Base-by-base conservation (phyloP, 2,329 filamentous ascomycete species). In the Epichloe gansuensis region DNA sequence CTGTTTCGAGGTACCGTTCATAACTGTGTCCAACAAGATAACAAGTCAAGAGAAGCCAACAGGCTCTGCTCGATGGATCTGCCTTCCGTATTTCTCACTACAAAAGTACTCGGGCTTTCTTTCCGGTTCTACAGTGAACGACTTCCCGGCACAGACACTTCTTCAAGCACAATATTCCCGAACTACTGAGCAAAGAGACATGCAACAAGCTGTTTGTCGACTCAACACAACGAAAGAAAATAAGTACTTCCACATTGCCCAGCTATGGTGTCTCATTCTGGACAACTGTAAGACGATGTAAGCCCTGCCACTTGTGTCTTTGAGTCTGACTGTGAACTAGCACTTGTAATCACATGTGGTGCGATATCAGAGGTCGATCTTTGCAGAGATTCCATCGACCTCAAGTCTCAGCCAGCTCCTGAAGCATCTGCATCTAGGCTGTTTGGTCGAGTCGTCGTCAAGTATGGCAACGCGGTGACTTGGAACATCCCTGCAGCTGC, bases 51-150 rank as follows among this genome's bases (percentile, higher is more conserved):
- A 57, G 2, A 46, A 50, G 47, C 6, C 57, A 50, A 48, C 49
- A 39, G 47, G 54, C 9, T 49, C 56, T 1, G 63, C 64, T 0
- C 65, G 64, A 21, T 75, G 72, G 72, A 56, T 74, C 3, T 74
- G 70, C 34, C 59, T 75, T 13, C 74, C 74, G 0, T 76, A 74
- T 54, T 75, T 77, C 55, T 66, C 65, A 2, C 63, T 76, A 0
- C 66, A 73, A 49, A 64, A 65, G 25, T 75, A 74, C 52, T 67
- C 67, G 0, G 71, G 69, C 2, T 57, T 71, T 2, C 58, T 63
- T 2, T 60, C 61, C 5, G 62, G 62, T 1, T 61, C 63, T 1
- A 63, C 59, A 27, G 45, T 62, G 6, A 61, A 62, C 5, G 60
- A 64, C 1, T 74, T 73, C 48, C 73, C 73, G 1, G 60, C 67